phyloP scores from a whole-genome alignment of 2,329 filamentous ascomycete genomes.

The Talaromyces sp. region DNA sequence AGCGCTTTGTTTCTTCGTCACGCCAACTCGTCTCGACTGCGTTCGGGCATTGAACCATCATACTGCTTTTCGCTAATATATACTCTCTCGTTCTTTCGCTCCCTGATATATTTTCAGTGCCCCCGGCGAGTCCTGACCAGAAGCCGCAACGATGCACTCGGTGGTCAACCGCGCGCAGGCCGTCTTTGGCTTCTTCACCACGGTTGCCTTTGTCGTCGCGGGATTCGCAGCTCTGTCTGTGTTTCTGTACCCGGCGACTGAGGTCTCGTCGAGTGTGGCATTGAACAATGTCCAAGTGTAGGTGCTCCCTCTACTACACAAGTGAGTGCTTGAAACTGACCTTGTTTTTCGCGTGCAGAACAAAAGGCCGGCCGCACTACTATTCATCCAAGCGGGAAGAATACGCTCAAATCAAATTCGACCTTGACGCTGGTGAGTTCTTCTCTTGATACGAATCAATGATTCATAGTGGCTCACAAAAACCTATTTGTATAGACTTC shows the following conservation, averaged over 20 bases:
- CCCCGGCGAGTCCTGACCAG: neutral
- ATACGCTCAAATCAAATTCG: slow-evolving; percentile 91
- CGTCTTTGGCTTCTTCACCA: slow-evolving; percentile 97
- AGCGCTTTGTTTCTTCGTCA: neutral
- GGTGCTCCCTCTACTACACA: slow-evolving; percentile 18
- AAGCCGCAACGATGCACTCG: slow-evolving; percentile 65
- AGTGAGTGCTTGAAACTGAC: neutral
- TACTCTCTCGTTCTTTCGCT: neutral
- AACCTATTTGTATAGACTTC: slow-evolving; percentile 55
- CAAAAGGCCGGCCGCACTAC: slow-evolving; percentile 91
- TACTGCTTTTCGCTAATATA: neutral
- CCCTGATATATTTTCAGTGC: neutral
- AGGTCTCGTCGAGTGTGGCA: slow-evolving; percentile 49
- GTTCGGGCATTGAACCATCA: neutral
- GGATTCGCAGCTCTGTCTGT: slow-evolving; percentile 77
- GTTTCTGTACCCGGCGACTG: slow-evolving; percentile 51
- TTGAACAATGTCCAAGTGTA: slow-evolving; percentile 76
- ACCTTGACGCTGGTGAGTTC: slow-evolving; percentile 66
- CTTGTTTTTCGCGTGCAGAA: slow-evolving; percentile 44
- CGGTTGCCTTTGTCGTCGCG: slow-evolving; percentile 77
- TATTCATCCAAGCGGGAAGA: slow-evolving; percentile 90
- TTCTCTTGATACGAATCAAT: neutral
- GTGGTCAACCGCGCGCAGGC: slow-evolving; percentile 79
- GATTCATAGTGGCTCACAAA: neutral
- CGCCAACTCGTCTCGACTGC: neutral